Evolutionary conservation across 1,284 basidiomycete species (phyloP).

Genomic region (Inonotus obliquus): DNA sequence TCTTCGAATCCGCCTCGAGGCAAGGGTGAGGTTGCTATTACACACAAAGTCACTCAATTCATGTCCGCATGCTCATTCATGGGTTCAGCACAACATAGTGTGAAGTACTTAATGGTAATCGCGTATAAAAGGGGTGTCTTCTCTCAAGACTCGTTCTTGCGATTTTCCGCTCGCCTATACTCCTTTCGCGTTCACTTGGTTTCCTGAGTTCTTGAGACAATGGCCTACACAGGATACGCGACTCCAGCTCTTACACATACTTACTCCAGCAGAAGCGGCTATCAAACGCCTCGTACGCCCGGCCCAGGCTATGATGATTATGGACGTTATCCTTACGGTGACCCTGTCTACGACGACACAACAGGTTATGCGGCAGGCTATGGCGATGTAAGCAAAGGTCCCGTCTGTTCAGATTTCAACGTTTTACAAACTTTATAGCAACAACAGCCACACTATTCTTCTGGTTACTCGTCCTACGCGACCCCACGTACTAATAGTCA

Average conservation of each 20-base stretch:
- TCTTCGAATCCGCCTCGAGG: conserved; percentile 9
- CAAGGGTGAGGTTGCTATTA: conserved; percentile 5
- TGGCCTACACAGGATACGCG: conserved; percentile 15
- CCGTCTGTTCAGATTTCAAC: background rate
- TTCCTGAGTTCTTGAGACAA: background rate
- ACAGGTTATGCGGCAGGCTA: conserved; percentile 8
- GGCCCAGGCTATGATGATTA: conserved; percentile 15
- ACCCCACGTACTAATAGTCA: conserved; percentile 13
- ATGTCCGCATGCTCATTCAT: conserved; percentile 2
- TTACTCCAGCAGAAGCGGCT: conserved; percentile 11
- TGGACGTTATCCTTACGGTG: conserved; percentile 17
- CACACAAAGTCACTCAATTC: conserved; percentile 2
- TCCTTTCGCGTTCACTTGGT: background rate
- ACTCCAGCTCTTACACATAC: conserved; percentile 14
- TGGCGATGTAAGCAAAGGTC: conserved; percentile 12
- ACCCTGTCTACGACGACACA: conserved; percentile 16
- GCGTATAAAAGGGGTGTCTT: conserved; percentile 8
- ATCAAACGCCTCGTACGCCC: conserved; percentile 14
- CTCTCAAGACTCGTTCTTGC: background rate
- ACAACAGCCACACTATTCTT: background rate
- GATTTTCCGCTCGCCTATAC: background rate
- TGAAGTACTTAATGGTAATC: background rate
- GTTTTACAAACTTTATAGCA: background rate
- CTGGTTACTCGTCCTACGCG: conserved; percentile 8
- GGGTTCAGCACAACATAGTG: background rate